phyloP scores from a whole-genome alignment of 2,329 filamentous ascomycete genomes.

The Xylariaceae sp. region DNA sequence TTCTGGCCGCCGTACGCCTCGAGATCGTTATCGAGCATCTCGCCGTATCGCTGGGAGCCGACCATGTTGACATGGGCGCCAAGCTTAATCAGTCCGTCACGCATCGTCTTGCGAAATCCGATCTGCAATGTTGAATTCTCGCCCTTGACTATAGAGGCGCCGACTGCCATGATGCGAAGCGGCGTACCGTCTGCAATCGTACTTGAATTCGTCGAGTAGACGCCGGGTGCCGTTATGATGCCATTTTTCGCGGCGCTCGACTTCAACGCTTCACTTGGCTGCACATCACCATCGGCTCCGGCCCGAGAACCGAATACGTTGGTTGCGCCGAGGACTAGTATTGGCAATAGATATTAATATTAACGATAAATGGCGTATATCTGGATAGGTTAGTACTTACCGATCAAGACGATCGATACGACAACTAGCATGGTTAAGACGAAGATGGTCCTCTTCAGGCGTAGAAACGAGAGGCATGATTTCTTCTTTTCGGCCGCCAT shows the following conservation, averaged over 20 bases:
- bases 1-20: conserved; percentile 39
- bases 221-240: conserved; percentile 10
- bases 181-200: conserved; percentile 32
- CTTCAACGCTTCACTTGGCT: not conserved
- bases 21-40: conserved; percentile 38
- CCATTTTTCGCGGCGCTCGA: conserved; percentile 12
- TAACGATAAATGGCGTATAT: not conserved
- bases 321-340: conserved; percentile 29
- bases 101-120: conserved; percentile 35
- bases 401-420: conserved; percentile 25
- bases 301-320: conserved; percentile 17
- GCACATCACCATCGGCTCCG: not conserved
- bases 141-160: conserved; percentile 35
- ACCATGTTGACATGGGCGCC: conserved; percentile 37
- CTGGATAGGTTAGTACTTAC: conserved; percentile 16
- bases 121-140: conserved; percentile 29
- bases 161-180: conserved; percentile 36
- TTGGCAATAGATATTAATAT: conserved; percentile 3
- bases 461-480: conserved; percentile 25
- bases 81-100: conserved; percentile 28
- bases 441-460: conserved; percentile 28
- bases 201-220: conserved; percentile 29
- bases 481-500: conserved; percentile 19
- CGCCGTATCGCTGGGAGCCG: conserved; percentile 36
- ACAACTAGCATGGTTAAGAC: conserved; percentile 22